A percentile compares a stretch with the other conserved stretches of the same genome.
phyloP scores from a whole-genome alignment of 2,329 filamentous ascomycete genomes.

The Aulographum hederae region DNA sequence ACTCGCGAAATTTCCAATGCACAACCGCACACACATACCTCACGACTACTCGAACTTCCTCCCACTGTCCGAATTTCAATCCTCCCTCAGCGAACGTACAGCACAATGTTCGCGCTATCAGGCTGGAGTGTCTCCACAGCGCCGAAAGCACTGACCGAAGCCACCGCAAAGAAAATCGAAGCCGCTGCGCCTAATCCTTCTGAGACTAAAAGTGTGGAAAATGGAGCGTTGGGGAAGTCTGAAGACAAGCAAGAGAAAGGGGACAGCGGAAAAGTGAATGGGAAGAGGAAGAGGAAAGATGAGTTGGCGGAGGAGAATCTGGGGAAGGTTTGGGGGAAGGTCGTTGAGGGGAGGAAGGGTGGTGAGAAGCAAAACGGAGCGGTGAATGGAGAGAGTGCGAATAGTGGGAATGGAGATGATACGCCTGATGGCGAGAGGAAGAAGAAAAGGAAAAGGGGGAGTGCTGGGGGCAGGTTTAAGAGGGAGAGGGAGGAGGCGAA shows the following conservation, averaged over 20 bases:
- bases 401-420: conserved; percentile 12
- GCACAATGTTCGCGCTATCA: conserved; percentile 76
- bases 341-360: conserved; percentile 53
- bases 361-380: conserved; percentile 18
- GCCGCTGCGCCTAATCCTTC: neutral
- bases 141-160: conserved; percentile 50
- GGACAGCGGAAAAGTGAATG: conserved; percentile 20
- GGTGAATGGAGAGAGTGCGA: conserved; percentile 6
- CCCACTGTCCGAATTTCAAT: too few relatives aligned
- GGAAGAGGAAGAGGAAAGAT: conserved; percentile 43
- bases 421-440: conserved; percentile 11
- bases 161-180: conserved; percentile 9
- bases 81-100: too few relatives aligned
- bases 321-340: conserved; percentile 53
- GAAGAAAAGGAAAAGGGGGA: conserved; percentile 13
- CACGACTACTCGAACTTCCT: too few relatives aligned
- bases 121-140: conserved; percentile 74
- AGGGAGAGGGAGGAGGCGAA: conserved; percentile 6
- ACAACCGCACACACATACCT: too few relatives aligned
- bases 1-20: too few relatives aligned
- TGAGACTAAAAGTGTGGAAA: neutral
- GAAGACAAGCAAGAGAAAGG: conserved; percentile 8
- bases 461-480: conserved; percentile 4
- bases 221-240: neutral
- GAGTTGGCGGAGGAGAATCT: conserved; percentile 53